phyloP scores from a whole-genome alignment of 163 green algal genomes.

The Chlorella variabilis region DNA sequence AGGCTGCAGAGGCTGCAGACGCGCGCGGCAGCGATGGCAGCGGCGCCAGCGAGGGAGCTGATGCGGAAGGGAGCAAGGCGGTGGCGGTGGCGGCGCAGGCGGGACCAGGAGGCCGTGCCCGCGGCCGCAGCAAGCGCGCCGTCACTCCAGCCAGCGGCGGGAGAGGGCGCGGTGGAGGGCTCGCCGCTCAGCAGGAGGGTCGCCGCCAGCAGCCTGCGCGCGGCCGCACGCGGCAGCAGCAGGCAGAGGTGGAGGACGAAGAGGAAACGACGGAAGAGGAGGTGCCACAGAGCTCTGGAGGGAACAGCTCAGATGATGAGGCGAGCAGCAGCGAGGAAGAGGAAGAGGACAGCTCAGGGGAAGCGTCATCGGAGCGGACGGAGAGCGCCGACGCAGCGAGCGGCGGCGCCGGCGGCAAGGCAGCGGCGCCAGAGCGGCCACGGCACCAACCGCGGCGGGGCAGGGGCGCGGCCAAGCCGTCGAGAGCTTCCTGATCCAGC shows the following conservation, averaged over 20 bases:
- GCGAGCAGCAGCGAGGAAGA: not conserved
- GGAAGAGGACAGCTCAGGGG: no score
- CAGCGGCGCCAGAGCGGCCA: not conserved
- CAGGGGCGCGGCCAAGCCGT: not conserved
- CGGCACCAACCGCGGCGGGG: not conserved
- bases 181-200: no score
- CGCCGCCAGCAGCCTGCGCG: slow-evolving; percentile 1
- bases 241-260: no score
- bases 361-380: not conserved
- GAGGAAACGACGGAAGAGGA: not conserved
- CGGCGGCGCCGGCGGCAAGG: not conserved
- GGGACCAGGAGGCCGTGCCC: no score
- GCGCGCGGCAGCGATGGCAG: not conserved
- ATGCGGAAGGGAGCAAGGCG: not conserved
- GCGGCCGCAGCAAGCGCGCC: no score
- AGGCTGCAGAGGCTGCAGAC: no score
- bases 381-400: not conserved
- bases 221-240: not conserved
- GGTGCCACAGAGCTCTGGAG: not conserved
- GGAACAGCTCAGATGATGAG: not conserved
- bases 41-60: not conserved
- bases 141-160: not conserved
- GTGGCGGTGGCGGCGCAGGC: no score
- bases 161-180: no score
- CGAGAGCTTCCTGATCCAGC: no score